A percentile compares a stretch with the other conserved stretches of the same genome.
phyloP scores from a whole-genome alignment of 192 early-diverging fungal genomes.

The Neocallimastix lanati region DNA sequence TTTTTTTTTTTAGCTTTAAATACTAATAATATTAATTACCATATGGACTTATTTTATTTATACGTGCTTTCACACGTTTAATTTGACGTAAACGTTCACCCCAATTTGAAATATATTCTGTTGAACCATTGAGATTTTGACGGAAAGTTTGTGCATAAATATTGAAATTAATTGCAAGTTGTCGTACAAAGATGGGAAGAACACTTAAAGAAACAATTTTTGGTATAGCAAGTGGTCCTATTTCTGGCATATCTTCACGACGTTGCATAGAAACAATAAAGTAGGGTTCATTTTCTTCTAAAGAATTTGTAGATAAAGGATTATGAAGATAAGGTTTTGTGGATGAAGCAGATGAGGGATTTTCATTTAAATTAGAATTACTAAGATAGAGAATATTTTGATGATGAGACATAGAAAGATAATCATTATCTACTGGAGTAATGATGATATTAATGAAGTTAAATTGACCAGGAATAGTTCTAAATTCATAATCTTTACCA shows the following conservation, averaged over 20 bases:
- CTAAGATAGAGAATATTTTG: not conserved
- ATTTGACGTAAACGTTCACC: slow-evolving; percentile 77
- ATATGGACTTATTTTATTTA: not conserved
- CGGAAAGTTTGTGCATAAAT: slow-evolving; percentile 75
- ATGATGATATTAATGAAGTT: slow-evolving; percentile 92
- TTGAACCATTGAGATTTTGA: slow-evolving; percentile 23
- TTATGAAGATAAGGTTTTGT: too few relatives aligned
- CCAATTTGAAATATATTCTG: slow-evolving; percentile 74
- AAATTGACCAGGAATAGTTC: slow-evolving; percentile 84
- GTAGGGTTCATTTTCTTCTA: slow-evolving; percentile 10
- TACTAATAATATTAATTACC: too few relatives aligned
- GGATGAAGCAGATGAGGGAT: not conserved
- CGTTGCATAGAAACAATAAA: slow-evolving; percentile 49
- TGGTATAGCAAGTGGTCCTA: slow-evolving; percentile 56
- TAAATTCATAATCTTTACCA: slow-evolving; percentile 59
- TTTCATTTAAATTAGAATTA: not conserved
- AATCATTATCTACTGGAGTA: slow-evolving; percentile 34
- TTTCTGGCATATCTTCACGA: slow-evolving; percentile 60
- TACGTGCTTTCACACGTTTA: slow-evolving; percentile 51
- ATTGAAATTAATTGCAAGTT: slow-evolving; percentile 70
- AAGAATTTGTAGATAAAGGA: not conserved
- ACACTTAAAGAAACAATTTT: slow-evolving; percentile 64
- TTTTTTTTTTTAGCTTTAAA: too few relatives aligned
- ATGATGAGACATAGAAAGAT: not conserved
- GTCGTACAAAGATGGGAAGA: slow-evolving; percentile 62